Evolutionary conservation across 73 alveolate species (phyloP), one percentile per base, ranked within the genome.

Genomic region (Paramecium bursaria): DNA sequence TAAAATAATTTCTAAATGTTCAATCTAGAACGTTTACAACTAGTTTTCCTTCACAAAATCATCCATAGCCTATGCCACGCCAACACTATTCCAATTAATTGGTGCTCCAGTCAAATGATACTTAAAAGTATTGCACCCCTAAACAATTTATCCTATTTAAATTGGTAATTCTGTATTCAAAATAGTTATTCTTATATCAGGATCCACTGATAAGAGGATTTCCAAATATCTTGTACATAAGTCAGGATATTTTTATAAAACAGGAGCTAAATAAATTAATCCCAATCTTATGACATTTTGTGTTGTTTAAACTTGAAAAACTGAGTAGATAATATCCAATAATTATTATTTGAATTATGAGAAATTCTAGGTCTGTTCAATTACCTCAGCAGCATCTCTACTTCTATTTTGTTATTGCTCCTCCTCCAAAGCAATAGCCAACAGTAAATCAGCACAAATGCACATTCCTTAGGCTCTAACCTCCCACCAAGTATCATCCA

Each of bases 31-130:
- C 35, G 51, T 75, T 50, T 91, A 86, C 10, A 91, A 80, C 3
- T 39, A 61, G 21, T 75, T 52, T 54, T 53, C 80, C n/a, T 88
- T 86, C 4, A 92, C 94, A 35, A 79, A 80, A 23, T 77, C 87
- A 86, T 92, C 93, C 48, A 92, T 50, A 21, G 93, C 92, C 42
- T 86, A 86, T 3, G 97, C 97, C n/a, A 92, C 61, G 31, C 73
- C 92, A 33, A 92, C 92, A 13, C 95, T 82, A 48, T 92, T 92
- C 97, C 97, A 92, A 67, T 87, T 91, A 19, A 88, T 87, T 0
- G 97, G 97, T 2, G 97, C 97, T 48, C 95, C 94, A 33, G 85
- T 89, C 13, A 93, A 86, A 47, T 93, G 31, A 48, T 92, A 92
- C 47, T 90, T 90, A 26, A 89, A 92, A 2, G 95, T 76, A 67